Evolutionary conservation across 2,329 filamentous ascomycete genomes (phyloP), one percentile per base, ranked within the genome.

Genomic region (Tolypocladium tropicale): DNA sequence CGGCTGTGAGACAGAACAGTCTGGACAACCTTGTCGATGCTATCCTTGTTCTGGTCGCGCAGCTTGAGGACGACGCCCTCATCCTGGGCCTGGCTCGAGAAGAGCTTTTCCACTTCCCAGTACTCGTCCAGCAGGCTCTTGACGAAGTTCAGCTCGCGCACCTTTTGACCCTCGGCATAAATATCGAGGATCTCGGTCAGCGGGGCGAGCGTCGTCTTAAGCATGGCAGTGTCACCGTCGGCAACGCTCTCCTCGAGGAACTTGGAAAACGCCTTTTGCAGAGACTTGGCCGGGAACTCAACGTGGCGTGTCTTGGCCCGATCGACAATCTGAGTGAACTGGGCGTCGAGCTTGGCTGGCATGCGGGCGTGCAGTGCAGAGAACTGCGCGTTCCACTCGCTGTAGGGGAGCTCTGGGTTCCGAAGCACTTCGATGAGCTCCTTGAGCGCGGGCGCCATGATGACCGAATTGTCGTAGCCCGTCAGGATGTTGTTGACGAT

Each of bases 341-440:
- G 85, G 25, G 84, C 72, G 64, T 96, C 92, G 33, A 99, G 84
- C 76, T 93, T 96, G 69, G 93, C 87, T 0, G 94, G 94, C 89
- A 97, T 99, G 65, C 94, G 89, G 7, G 92, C 89, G 73, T 97
- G 93, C n/a, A 99, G 82, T 25, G 94, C 94, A 52, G 94, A 95
- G 63, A 95, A 94, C 68, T 97, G 91, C 6, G 93, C 89, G 60
- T 88, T 91, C 90, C 93, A 99, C 73, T 99, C 91, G 71, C 93
- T 91, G 70, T 94, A 99, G 1, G 94, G 94, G 60, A 99, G 81
- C 66, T 96, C 92, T 1, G 88, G 85, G 67, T 96, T 84, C 46
- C 93, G 86, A 25, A 99, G 82, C 12, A 99, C 92, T 58, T 90
- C 84, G n/a, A 96, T 85, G 39, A 97, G 79, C 68, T 94, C 89